Evolutionary conservation across 2,329 filamentous ascomycete species (phyloP), one percentile per base, ranked within the genome.

Genomic region (Dactylella cylindrospora): DNA sequence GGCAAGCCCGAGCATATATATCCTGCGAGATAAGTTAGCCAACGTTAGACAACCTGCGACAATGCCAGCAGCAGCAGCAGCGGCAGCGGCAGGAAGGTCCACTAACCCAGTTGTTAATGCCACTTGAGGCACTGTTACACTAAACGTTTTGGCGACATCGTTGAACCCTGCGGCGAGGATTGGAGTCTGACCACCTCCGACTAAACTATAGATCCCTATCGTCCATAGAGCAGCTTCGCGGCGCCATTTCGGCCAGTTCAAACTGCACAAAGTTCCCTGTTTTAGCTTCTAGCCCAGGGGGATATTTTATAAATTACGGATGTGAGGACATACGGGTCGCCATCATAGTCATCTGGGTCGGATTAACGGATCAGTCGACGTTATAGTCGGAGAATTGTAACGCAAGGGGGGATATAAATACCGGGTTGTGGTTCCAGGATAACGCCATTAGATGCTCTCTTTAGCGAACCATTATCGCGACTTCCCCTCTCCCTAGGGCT

Each of bases 1-100:
- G 1, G 90, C 91, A 31, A 97, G 76, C 0, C 93, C 93, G 80
- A 95, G 79, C 90, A 97, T 96, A 75, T 89, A 96, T 10, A 96
- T 38, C 6, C 41, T 55, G 23, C 1, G 22, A 39, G 15, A n/a
- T 28, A 29, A 13, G 28, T 39, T 23, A 46, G 29, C 12, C 12
- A 5, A 6, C 15, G 19, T 23, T 23, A 20, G n/a, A 26, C 25
- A 13, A 9, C 9, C 22, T 13, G 1, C 32, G 7, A 2, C 26
- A 20, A 28, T 22, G 13, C 60, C 44, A 64, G 53, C 35, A 31
- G 36, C 32, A 7, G 19, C 35, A 17, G 22, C 36, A 43, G 22
- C 23, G 15, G 13, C 9, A 23, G 5, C 23, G 12, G 15, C 12
- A 19, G 22, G 15, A 15, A 8, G 28, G 12, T 19, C 20, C 15